Evolutionary conservation across 805 yeast genomes (phyloP).

Genomic region (Saturnispora gosingensis): DNA sequence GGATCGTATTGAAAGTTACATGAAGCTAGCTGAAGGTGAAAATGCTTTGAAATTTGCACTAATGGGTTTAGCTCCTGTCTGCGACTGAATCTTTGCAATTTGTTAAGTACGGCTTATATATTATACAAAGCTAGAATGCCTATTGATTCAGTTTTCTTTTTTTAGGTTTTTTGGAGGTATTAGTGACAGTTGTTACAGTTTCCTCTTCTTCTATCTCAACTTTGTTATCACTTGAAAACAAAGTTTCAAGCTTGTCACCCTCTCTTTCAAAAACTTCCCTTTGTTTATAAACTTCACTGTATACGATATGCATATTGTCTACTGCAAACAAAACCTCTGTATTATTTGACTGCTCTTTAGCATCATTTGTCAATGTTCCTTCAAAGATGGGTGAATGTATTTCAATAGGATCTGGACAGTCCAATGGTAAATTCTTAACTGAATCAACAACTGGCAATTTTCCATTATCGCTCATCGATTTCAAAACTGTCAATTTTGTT

Average conservation of each 20-base stretch:
- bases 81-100: conserved; percentile 25
- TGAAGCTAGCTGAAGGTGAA: conserved; percentile 50
- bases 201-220: conserved; percentile 13
- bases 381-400: conserved; percentile 20
- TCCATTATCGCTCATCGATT: conserved; percentile 14
- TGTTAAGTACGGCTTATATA: background rate
- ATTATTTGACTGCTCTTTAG: conserved; percentile 20
- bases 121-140: background rate
- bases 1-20: conserved; percentile 55
- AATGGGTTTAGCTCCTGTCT: conserved; percentile 61
- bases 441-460: conserved; percentile 10
- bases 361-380: background rate
- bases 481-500: conserved; percentile 9
- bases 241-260: conserved; percentile 19
- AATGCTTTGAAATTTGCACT: conserved; percentile 62
- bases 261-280: conserved; percentile 23
- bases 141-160: background rate
- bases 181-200: background rate
- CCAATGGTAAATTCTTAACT: conserved; percentile 9
- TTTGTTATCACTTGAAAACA: conserved; percentile 21
- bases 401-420: conserved; percentile 15
- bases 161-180: background rate
- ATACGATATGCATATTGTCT: conserved; percentile 52
- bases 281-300: conserved; percentile 34
- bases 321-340: conserved; percentile 42